These are phyloP conservation scores for Phytophthora pisi DNA, from an alignment of 352 stramenopile species.

Conservation along the genomic window DNA sequence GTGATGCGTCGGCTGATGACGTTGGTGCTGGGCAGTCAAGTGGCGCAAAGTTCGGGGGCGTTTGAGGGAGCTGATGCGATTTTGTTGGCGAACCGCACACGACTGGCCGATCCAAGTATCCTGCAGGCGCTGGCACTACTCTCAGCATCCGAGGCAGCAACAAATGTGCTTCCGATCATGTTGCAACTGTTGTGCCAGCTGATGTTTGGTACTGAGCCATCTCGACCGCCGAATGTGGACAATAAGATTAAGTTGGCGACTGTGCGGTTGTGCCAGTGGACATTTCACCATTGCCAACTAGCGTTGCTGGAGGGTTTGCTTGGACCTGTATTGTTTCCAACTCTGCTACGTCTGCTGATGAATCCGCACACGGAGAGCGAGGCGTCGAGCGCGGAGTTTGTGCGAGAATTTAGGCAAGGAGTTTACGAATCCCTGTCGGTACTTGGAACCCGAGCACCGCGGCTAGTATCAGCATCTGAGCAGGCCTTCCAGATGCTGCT, in stretches of 20 bases:
- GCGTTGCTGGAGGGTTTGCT: conserved; percentile 55
- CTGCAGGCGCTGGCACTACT: conserved; percentile 59
- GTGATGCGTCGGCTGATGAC: conserved; percentile 49
- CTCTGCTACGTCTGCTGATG: conserved; percentile 66
- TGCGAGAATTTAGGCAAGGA: conserved; percentile 60
- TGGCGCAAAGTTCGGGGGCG: conserved; percentile 40
- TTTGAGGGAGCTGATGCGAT: conserved; percentile 48
- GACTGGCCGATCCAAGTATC: conserved; percentile 62
- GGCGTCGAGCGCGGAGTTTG: conserved; percentile 44
- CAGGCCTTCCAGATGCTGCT: conserved; percentile 81
- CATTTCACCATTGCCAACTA: conserved; percentile 54
- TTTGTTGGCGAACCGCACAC: conserved; percentile 53
- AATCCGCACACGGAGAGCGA: conserved; percentile 65
- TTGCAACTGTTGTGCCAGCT: conserved; percentile 78
- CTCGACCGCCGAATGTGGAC: conserved; percentile 50
- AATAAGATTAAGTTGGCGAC: conserved; percentile 73
- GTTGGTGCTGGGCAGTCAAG: conserved; percentile 69
- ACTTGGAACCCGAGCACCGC: conserved; percentile 44
- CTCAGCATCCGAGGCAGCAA: conserved; percentile 51
- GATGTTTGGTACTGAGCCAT: conserved; percentile 69
- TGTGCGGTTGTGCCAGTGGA: conserved; percentile 63
- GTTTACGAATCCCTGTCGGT: conserved; percentile 67
- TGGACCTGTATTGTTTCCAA: conserved; percentile 72
- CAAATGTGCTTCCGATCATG: conserved; percentile 66
- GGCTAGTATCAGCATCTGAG: conserved; percentile 53